phyloP scores from a whole-genome alignment of 2,329 filamentous ascomycete genomes.

The Cercospora zeina region DNA sequence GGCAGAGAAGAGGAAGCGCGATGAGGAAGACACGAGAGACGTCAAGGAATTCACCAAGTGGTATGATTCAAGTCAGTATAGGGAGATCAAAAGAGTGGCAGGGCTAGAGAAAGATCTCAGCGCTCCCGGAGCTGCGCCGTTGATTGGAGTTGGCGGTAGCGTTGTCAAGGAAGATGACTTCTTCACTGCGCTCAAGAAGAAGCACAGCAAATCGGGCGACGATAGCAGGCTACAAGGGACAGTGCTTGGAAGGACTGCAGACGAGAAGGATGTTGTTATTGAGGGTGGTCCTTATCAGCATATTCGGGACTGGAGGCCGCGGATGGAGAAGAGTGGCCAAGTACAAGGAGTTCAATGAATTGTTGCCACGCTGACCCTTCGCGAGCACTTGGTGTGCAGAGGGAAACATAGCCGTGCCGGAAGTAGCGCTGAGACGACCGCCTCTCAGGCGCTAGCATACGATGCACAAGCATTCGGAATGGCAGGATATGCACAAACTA shows the following conservation, averaged over 20 bases:
- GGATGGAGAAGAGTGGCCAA: constrained; percentile 35
- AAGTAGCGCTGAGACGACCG: not conserved
- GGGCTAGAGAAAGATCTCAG: constrained; percentile 57
- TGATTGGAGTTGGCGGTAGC: constrained; percentile 42
- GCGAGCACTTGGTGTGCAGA: not conserved
- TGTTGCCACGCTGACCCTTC: not conserved
- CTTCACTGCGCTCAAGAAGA: constrained; percentile 72
- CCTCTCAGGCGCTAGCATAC: not conserved
- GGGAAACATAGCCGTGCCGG: not conserved
- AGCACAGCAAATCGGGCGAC: constrained; percentile 79
- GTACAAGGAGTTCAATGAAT: constrained; percentile 13
- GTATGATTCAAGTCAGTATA: constrained; percentile 72
- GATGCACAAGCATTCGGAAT: not conserved
- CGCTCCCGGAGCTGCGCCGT: constrained; percentile 51
- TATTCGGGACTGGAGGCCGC: constrained; percentile 63
- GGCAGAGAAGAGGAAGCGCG: constrained; percentile 48
- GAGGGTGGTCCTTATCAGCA: constrained; percentile 73
- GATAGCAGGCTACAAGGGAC: constrained; percentile 85
- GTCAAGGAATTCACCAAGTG: constrained; percentile 77
- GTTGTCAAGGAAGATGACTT: constrained; percentile 50
- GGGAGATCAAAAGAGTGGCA: constrained; percentile 78
- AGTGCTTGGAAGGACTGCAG: constrained; percentile 70
- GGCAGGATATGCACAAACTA: not conserved
- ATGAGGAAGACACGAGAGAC: constrained; percentile 74
- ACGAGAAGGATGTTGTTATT: constrained; percentile 70